Evolutionary conservation across 208 protist species (phyloP).

Genomic region (Sergeia podlipaevii): DNA sequence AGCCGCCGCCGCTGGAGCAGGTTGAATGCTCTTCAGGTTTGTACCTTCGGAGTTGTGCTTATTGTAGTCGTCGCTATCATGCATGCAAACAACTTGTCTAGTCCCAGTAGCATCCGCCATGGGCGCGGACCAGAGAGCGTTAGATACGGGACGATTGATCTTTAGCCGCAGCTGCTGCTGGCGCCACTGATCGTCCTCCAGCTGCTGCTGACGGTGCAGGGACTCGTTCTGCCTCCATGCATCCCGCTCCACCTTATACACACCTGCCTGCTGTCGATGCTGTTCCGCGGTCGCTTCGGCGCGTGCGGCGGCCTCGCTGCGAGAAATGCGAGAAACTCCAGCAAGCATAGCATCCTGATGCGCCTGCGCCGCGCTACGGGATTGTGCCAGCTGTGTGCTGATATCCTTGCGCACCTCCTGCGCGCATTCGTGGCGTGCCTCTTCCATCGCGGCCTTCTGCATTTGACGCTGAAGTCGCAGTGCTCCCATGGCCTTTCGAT

Average conservation of each 20-base stretch:
- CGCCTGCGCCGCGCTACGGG: neutral
- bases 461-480: neutral
- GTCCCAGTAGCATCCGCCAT: too few relatives aligned
- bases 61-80: too few relatives aligned
- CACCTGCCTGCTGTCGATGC: neutral
- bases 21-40: too few relatives aligned
- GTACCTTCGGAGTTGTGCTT: too few relatives aligned
- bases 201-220: too few relatives aligned
- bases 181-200: neutral
- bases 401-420: constrained; percentile 15
- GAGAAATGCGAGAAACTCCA: constrained; percentile 16
- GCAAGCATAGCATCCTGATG: constrained; percentile 17
- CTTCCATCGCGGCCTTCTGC: constrained; percentile 7
- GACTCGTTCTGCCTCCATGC: too few relatives aligned
- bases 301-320: constrained; percentile 7
- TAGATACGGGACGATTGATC: too few relatives aligned
- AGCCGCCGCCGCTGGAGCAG: neutral
- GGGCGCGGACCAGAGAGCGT: too few relatives aligned
- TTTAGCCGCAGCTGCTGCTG: constrained; percentile 1
- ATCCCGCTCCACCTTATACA: neutral
- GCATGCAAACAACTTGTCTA: too few relatives aligned
- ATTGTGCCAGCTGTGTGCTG: constrained; percentile 8
- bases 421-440: constrained; percentile 19
- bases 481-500: constrained; percentile 3
- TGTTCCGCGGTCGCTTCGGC: constrained; percentile 8